Base-by-base conservation (phyloP, 2,329 filamentous ascomycete genomes). In the Chlorencoelia australis region DNA sequence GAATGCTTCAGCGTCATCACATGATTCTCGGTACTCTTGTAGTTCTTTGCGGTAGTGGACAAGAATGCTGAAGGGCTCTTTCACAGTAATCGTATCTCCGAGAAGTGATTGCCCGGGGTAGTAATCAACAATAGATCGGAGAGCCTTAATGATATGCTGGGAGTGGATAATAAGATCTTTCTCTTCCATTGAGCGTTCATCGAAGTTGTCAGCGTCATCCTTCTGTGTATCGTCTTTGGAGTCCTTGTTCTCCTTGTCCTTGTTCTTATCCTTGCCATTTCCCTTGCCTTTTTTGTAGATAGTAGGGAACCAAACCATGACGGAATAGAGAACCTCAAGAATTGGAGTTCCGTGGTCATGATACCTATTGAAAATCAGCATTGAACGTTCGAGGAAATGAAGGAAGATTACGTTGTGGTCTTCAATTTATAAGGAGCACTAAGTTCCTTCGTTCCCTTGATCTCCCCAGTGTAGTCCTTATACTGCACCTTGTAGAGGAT, bases 51-150 rank as follows among this genome's bases (percentile, higher is more conserved):
- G 37, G 34, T 47, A 42, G 24, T 51, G 45, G 7, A 60, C 35
- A 50, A 63, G 30, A 42, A 66, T 17, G 57, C 62, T 5, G 42
- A 51, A 40, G 63, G 65, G 64, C 56, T 50, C 48, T 27, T 48
- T 43, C 15, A 50, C 37, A 2, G 43, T 37, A 11, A 50, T 48
- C 19, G 41, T 43, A 13, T 49, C 43, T 13, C 46, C 46, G 11
- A 41, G 35, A 6, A 50, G 40, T 5, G 35, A 40, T 35, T 47
- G 37, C 13, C 41, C 40, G 2, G 48, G 46, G 25, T 50, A 49
- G 31, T 50, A 50, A 24, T 41, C 35, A 9, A 49, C 48, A 13
- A 50, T 40, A 3, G 39, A 35, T 16, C 41, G 35, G 13, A 50
- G 32, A 13, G 47, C 47, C 29, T 50, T 49, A 33, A 50, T 49